phyloP scores from a whole-genome alignment of 1,284 basidiomycete species.

The Sporisorium reilianum region DNA sequence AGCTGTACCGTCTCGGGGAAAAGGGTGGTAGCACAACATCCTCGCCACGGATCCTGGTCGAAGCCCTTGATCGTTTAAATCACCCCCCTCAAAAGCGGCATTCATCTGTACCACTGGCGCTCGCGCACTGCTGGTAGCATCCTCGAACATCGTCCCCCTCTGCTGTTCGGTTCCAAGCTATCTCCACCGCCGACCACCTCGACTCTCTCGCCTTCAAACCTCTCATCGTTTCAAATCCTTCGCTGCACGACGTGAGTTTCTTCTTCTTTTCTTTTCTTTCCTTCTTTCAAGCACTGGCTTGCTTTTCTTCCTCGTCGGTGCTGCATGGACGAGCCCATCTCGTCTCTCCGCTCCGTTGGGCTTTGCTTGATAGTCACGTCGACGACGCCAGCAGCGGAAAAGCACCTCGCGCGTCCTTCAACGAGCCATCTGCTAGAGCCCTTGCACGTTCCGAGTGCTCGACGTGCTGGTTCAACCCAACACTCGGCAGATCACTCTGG shows the following conservation, averaged over 20 bases:
- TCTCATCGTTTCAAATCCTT: too few species aligned
- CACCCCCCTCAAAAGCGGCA: conserved; percentile 42
- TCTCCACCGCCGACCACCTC: not conserved
- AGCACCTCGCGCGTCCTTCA: conserved; percentile 3
- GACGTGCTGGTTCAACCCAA: not conserved
- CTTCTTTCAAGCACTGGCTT: not conserved
- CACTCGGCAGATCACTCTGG: conserved; percentile 2
- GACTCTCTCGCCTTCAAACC: too few species aligned
- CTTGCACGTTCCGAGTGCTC: not conserved
- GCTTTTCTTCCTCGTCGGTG: not conserved
- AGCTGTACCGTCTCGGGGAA: not conserved
- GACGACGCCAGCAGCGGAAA: conserved; percentile 45
- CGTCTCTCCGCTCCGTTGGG: conserved; percentile 2
- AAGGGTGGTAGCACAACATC: conserved; percentile 10
- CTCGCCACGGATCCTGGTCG: conserved; percentile 20
- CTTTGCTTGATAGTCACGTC: conserved; percentile 37
- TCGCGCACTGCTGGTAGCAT: not conserved
- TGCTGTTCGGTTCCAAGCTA: not conserved
- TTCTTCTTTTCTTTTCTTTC: conserved; percentile 1
- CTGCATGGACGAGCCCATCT: not conserved
- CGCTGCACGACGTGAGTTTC: conserved; percentile 41
- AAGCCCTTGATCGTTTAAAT: conserved; percentile 23
- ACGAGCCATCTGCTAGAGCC: not conserved
- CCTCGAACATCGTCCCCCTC: conserved; percentile 2
- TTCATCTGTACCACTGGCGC: conserved; percentile 26